These are phyloP conservation scores for Conticribra weissflogii DNA, from an alignment of 108 stramenopile species.

Conservation along the genomic window DNA sequence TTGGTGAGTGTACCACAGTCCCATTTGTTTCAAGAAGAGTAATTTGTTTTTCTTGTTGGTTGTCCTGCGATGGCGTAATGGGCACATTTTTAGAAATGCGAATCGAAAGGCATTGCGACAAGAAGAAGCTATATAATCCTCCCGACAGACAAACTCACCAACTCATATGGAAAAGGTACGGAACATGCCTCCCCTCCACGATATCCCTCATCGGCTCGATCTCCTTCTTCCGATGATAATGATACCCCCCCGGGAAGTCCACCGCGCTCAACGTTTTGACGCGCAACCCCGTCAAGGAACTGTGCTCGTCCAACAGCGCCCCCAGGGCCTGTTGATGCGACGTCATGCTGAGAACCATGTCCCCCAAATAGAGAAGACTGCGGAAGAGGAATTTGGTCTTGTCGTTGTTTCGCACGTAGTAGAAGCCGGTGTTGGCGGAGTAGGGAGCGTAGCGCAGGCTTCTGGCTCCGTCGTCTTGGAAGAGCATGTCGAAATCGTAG, in stretches of 20 bases:
- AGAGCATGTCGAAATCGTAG: slow-evolving; percentile 75
- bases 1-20: slow-evolving; percentile 57
- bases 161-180: slow-evolving; percentile 50
- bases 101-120: not conserved
- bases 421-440: slow-evolving; percentile 81
- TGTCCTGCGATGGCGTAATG: slow-evolving; percentile 68
- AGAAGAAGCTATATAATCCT: not conserved
- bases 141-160: not conserved
- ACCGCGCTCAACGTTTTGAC: slow-evolving; percentile 63
- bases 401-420: slow-evolving; percentile 82
- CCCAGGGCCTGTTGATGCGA: slow-evolving; percentile 84
- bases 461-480: slow-evolving; percentile 91
- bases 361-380: slow-evolving; percentile 60
- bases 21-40: slow-evolving; percentile 55
- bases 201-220: slow-evolving; percentile 54
- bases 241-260: slow-evolving; percentile 55
- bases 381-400: slow-evolving; percentile 78
- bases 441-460: slow-evolving; percentile 71
- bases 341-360: slow-evolving; percentile 62
- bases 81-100: no score
- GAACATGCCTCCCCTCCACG: slow-evolving; percentile 37
- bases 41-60: slow-evolving; percentile 63
- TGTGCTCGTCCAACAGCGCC: slow-evolving; percentile 74
- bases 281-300: slow-evolving; percentile 63
- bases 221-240: slow-evolving; percentile 56